phyloP scores from a whole-genome alignment of 106 monocot species.

The Dendrobium officinale region DNA sequence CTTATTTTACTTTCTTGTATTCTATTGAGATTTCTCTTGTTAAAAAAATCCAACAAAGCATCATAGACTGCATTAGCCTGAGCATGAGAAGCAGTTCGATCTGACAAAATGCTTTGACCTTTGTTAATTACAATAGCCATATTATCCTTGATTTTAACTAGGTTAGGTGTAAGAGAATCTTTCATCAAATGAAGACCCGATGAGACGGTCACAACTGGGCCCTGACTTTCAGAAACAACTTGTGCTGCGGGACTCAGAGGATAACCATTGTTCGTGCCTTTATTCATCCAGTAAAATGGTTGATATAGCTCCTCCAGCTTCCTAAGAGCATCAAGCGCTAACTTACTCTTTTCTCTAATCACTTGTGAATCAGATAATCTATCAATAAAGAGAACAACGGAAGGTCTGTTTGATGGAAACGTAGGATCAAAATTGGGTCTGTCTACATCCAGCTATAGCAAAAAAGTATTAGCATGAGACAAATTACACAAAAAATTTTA shows the following conservation, averaged over 20 bases:
- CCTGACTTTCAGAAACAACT: slow-evolving; percentile 6
- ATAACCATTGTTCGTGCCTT: background rate
- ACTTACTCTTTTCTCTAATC: slow-evolving; percentile 63
- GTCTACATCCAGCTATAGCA: slow-evolving; percentile 52
- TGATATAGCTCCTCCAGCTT: slow-evolving; percentile 44
- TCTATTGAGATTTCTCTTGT: slow-evolving; percentile 28
- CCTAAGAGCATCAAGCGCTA: slow-evolving; percentile 57
- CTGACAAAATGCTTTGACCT: slow-evolving; percentile 32
- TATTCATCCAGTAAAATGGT: slow-evolving; percentile 11
- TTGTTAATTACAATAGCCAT: slow-evolving; percentile 49
- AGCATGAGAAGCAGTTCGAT: slow-evolving; percentile 11
- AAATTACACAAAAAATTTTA: slow-evolving; percentile 6
- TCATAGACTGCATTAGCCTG: slow-evolving; percentile 36
- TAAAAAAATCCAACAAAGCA: slow-evolving; percentile 48
- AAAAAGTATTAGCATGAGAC: background rate
- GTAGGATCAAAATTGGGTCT: slow-evolving; percentile 23
- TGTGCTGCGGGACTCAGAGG: slow-evolving; percentile 3
- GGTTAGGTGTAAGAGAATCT: slow-evolving; percentile 18
- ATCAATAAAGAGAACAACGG: slow-evolving; percentile 89
- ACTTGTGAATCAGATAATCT: slow-evolving; percentile 56
- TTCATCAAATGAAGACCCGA: slow-evolving; percentile 2
- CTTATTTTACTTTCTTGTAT: slow-evolving; percentile 66
- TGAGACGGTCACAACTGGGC: slow-evolving; percentile 13
- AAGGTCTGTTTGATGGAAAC: slow-evolving; percentile 63
- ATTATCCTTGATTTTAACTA: slow-evolving; percentile 45